A percentile compares a stretch with the other conserved stretches of the same genome.
Conservation (phyloP, 1,139 yeast genomes). For the Zygosaccharomyces pseudobailii region DNA sequence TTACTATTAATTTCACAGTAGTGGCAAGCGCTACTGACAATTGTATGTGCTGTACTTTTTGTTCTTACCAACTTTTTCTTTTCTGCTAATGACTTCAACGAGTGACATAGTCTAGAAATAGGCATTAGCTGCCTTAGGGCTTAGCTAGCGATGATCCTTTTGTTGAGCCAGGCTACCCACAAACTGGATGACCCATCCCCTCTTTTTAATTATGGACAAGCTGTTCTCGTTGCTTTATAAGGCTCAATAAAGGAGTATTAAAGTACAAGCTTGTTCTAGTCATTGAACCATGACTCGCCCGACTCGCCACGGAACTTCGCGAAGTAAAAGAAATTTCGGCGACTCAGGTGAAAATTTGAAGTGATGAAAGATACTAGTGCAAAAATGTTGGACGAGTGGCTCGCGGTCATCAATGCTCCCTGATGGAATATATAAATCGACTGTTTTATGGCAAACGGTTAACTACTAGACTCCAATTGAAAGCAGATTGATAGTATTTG, state of each 20-base stretch:
- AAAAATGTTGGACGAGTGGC: not conserved
- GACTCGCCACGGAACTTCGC: not conserved
- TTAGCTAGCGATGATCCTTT: too few relatives aligned
- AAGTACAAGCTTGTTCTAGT: not conserved
- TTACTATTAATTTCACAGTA: too few relatives aligned
- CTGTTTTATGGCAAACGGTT: not conserved
- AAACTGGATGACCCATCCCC: too few relatives aligned
- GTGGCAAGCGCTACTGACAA: too few relatives aligned
- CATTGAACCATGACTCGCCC: slow-evolving; percentile 1
- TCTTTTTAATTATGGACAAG: too few relatives aligned
- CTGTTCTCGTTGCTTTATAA: not conserved
- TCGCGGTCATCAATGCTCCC: not conserved
- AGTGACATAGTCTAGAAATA: too few relatives aligned
- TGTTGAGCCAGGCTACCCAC: too few relatives aligned
- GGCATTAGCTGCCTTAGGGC: too few relatives aligned
- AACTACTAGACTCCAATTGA: not conserved
- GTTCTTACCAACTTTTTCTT: too few relatives aligned
- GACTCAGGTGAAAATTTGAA: slow-evolving; percentile 1
- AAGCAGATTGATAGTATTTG: not conserved
- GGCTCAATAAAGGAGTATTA: not conserved
- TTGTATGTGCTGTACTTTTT: too few relatives aligned
- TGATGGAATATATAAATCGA: not conserved
- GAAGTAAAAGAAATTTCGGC: not conserved
- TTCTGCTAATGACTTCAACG: too few relatives aligned
- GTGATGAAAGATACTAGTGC: not conserved